Evolutionary conservation across 2,329 filamentous ascomycete species (phyloP).

Genomic region (Lachnellula arida): DNA sequence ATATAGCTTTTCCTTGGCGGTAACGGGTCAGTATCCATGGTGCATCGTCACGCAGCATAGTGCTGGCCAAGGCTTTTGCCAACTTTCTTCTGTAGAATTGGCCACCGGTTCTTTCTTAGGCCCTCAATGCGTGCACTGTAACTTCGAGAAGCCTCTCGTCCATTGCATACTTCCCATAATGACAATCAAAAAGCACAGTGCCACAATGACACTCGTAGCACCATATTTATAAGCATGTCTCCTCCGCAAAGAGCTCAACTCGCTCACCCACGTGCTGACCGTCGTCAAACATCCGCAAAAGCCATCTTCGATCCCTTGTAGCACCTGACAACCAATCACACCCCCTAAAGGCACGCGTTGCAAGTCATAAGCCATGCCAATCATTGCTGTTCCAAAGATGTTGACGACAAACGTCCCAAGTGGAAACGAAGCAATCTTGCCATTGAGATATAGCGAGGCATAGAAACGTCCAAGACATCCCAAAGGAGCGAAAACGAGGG

Average conservation of each 20-base stretch:
- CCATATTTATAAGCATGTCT: constrained; percentile 67
- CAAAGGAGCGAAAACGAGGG: constrained; percentile 75
- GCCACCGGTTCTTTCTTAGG: background rate
- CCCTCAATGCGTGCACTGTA: constrained; percentile 25
- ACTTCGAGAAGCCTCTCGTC: constrained; percentile 51
- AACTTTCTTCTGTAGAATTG: no score
- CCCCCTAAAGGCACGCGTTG: constrained; percentile 59
- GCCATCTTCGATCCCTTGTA: constrained; percentile 63
- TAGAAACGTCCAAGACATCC: constrained; percentile 77
- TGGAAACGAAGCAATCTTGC: constrained; percentile 62
- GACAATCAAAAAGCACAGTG: constrained; percentile 56
- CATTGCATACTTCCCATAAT: constrained; percentile 74
- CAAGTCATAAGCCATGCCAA: constrained; percentile 75
- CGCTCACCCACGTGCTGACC: constrained; percentile 62
- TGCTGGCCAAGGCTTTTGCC: no score
- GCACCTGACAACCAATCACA: constrained; percentile 59
- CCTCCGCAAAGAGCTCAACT: constrained; percentile 49
- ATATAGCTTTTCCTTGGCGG: no score
- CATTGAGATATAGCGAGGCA: constrained; percentile 65
- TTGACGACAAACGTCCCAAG: constrained; percentile 85
- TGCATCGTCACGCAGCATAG: no score
- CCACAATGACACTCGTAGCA: constrained; percentile 51
- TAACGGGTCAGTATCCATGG: no score
- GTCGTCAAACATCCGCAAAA: constrained; percentile 65
- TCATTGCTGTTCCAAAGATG: constrained; percentile 66